Conservation (phyloP, 768 basidiomycete species). For the Hydnum rufescens region DNA sequence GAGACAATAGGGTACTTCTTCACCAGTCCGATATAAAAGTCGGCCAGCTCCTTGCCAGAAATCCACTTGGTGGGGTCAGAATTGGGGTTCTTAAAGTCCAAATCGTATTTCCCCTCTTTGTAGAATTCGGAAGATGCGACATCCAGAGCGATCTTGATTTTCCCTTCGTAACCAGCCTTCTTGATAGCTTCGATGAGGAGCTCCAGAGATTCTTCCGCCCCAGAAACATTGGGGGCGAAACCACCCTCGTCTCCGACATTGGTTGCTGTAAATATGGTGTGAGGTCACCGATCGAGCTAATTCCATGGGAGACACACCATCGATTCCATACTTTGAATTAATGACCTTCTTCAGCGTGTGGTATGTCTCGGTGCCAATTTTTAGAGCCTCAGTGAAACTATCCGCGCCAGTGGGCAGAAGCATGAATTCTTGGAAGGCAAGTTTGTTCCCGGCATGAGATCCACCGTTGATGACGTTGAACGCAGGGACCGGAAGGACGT, state of each 20-base stretch:
- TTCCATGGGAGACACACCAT: constrained; percentile 36
- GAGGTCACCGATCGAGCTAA: not conserved
- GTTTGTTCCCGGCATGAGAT: constrained; percentile 97
- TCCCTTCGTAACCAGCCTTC: constrained; percentile 95
- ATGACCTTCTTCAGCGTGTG: constrained; percentile 99
- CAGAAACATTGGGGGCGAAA: constrained; percentile 94
- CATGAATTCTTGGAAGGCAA: constrained; percentile 99
- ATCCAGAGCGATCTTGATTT: constrained; percentile 96
- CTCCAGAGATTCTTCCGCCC: constrained; percentile 94
- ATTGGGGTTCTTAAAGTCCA: constrained; percentile 99
- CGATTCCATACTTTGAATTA: constrained; percentile 95
- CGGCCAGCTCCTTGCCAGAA: constrained; percentile 77
- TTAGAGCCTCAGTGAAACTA: constrained; percentile 91
- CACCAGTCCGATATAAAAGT: constrained; percentile 68
- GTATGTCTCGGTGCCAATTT: constrained; percentile 95
- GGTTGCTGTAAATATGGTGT: constrained; percentile 38
- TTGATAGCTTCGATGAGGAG: constrained; percentile 90
- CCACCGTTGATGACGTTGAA: constrained; percentile 99
- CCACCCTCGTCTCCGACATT: constrained; percentile 99
- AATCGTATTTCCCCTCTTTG: constrained; percentile 92
- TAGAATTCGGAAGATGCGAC: constrained; percentile 99
- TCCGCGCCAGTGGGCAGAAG: constrained; percentile 84
- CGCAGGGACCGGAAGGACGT: constrained; percentile 74
- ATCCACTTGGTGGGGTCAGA: constrained; percentile 96
- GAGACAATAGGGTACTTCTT: constrained; percentile 93